Percentiles rank a stretch among this genome's conserved stretches.
Conservation (phyloP, 371 early-diverging fungal genomes). For the Circinella umbellata region DNA sequence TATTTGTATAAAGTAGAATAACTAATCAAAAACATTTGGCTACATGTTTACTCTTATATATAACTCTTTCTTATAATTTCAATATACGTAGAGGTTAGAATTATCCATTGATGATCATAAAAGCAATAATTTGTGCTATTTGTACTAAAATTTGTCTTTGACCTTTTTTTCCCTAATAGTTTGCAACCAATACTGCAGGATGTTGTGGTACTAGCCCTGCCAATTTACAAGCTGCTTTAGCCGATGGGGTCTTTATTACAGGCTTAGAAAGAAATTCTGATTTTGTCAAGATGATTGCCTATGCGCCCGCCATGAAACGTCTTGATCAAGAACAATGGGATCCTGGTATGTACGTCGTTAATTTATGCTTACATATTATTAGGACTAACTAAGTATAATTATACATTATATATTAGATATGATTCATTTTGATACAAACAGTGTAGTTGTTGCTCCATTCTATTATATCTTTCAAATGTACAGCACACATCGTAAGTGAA, state of each 20-base stretch:
- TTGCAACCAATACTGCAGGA: slow-evolving; percentile 25
- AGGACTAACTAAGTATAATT: no score
- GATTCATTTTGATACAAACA: slow-evolving; percentile 29
- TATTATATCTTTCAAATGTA: slow-evolving; percentile 33
- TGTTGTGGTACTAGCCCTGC: slow-evolving; percentile 26
- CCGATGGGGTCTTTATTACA: slow-evolving; percentile 24
- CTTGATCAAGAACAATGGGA: slow-evolving; percentile 30
- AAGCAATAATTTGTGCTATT: no score
- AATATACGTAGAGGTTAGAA: no score
- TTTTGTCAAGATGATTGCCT: slow-evolving; percentile 30
- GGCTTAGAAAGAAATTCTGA: slow-evolving; percentile 33
- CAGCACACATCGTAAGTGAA: slow-evolving; percentile 17
- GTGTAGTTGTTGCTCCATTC: slow-evolving; percentile 24
- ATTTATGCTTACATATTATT: no score
- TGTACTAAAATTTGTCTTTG: no score
- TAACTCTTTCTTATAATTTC: no score
- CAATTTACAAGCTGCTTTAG: slow-evolving; percentile 26
- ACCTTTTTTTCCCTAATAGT: no score
- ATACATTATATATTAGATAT: slow-evolving; percentile 11
- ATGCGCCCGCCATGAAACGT: slow-evolving; percentile 25
- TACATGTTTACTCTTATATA: no score
- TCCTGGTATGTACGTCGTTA: no score
- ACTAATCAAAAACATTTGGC: no score
- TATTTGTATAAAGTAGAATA: no score
- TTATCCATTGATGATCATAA: no score